Base-by-base conservation (phyloP, 306 rosid species). In the Canavalia ensiformis region DNA sequence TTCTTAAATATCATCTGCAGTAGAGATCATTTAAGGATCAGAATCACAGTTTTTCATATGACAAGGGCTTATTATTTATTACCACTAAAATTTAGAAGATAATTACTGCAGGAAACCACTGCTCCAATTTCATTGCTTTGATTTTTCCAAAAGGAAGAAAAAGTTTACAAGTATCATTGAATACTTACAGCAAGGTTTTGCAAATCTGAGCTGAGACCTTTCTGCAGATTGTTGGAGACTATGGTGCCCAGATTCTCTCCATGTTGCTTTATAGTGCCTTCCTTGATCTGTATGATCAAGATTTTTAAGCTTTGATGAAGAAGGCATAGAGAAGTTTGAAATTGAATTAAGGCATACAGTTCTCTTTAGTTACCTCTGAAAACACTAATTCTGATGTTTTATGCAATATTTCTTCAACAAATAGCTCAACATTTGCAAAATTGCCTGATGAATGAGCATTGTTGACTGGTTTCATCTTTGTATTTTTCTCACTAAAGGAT, bases 1-100 rank as follows among this genome's bases (percentile, higher is more conserved):
- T 87, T 88, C 79, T 90, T 89, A 80, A 91, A 86, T 25, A 84
- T 88, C 90, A 86, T 86, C 95, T 91, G 89, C 84, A 75, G 64
- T 10, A 70, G 44, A 7, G 33, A 55, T 45, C 37, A 75, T 58
- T 50, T 25, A 28, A 31, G n/a, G 9, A 13, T 66, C 65, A 68
- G 56, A 47, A 49, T 59, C 68, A 77, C 33, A 54, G 4, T 39
- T 60, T 10, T 42, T 63, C 6, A 68, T 39, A 37, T 55, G 82
- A 63, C 10, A 67, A 41, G 44, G 35, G 58, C 31, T n/a, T 72
- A 44, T 45, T 71, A 62, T 18, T 18, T 18, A 18, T 18, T 18
- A 18, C 10, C 41, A 10, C 58, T 8, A 57, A 30, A 34, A 51
- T 56, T 2, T 67, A 25, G 34, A 67, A 4, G 37, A 64, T 37